A percentile compares a stretch with the other conserved stretches of the same genome.
Conservation (phyloP, 208 protist species). For the Leishmania tropica region DNA sequence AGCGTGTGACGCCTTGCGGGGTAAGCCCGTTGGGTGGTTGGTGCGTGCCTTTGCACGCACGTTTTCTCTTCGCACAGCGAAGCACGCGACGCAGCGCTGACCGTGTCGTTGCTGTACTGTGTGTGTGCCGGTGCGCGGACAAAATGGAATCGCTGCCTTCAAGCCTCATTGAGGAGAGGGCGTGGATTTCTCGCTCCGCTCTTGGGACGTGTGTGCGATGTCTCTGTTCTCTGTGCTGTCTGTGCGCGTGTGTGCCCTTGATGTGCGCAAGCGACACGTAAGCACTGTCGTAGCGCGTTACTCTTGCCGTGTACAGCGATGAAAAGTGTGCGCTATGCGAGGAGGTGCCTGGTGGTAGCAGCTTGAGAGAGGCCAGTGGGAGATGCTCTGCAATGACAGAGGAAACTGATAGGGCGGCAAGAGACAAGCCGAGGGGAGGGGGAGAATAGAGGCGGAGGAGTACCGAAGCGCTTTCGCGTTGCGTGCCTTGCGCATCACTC, state of each 20-base stretch:
- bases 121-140: not conserved
- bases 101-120: not conserved
- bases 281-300: not conserved
- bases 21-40: not conserved
- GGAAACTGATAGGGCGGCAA: not conserved
- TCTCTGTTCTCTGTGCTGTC: not conserved
- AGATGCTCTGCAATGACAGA: not conserved
- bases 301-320: no score
- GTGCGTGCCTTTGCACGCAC: not conserved
- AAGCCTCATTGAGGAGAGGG: not conserved
- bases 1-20: not conserved
- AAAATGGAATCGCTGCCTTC: not conserved
- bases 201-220: not conserved
- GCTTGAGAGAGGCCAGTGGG: not conserved
- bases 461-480: not conserved
- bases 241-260: not conserved
- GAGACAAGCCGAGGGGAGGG: not conserved
- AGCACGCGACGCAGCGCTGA: not conserved
- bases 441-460: not conserved
- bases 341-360: not conserved
- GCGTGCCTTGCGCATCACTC: not conserved
- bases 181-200: not conserved
- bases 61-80: not conserved
- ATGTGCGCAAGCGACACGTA: not conserved
- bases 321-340: no score